Evolutionary conservation across 768 basidiomycete species (phyloP), one percentile per base, ranked within the genome.

Genomic region (Royoungia palumana): DNA sequence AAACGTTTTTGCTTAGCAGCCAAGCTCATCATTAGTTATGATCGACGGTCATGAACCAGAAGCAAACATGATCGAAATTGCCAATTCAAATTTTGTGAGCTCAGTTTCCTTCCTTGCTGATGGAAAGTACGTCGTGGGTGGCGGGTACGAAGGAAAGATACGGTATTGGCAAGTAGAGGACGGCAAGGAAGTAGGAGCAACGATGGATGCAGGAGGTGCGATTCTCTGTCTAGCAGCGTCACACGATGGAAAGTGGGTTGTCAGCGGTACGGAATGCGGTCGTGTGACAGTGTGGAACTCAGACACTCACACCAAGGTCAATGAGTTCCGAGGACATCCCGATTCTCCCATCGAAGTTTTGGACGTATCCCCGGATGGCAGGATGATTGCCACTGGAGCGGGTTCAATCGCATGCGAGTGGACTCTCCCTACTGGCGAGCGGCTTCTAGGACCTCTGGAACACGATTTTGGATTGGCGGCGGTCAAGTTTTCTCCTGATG

Each of bases 401-500:
- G 16, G 40, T 7, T 27, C 19, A 28, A 20, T 28, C 7, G 37
- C 37, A 6, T 19, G 11, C 19, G 28, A n/a, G 6, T 47, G 46
- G 46, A 16, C 35, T 28, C 38, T 47, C 17, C 35, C n/a, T 14
- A 36, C 44, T 10, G 44, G 44, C 10, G 16, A 36, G n/a, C 44
- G 35, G 22, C 16, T 47, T 4, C 17, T 38, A 11, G 46, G 37
- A 4, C 46, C 46, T 17, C 20, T 25, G 37, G n/a, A 42, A 13
- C 55, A 42, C 6, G 39, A 24, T 8, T 14, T 1, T 13, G 5
- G 10, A 27, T 14, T 57, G 39, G 47, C 42, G 2, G 42, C 25
- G 13, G 56, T 58, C 35, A 57, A 53, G 10, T 57, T 39, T 44
- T 58, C 56, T 1, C 19, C 1, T 1, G 36, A 57, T n/a, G 51